Evolutionary conservation across 1,284 basidiomycete genomes (phyloP).

Genomic region (Veloporphyrellus conicus): DNA sequence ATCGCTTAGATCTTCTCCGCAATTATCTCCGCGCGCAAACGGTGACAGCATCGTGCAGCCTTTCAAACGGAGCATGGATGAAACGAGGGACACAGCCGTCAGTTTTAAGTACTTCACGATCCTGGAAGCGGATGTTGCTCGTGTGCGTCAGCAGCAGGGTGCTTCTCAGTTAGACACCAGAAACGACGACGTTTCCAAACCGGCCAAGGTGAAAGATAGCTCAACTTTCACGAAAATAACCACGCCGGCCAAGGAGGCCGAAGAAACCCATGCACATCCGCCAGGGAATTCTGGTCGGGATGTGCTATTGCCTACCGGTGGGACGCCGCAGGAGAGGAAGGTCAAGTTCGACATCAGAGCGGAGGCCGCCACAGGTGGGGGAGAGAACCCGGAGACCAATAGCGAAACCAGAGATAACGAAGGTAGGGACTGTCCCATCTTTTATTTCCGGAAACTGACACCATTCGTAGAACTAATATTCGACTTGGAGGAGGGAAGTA

Average conservation of each 20-base stretch:
- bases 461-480: conserved; percentile 57
- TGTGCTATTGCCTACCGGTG: conserved; percentile 15
- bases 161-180: conserved; percentile 14
- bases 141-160: conserved; percentile 25
- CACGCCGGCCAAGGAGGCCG: conserved; percentile 8
- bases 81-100: conserved; percentile 58
- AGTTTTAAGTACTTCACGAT: conserved; percentile 63
- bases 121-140: conserved; percentile 55
- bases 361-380: conserved; percentile 46
- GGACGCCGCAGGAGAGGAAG: conserved; percentile 50
- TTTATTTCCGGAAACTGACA: conserved; percentile 10
- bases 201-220: conserved; percentile 8
- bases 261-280: conserved; percentile 8
- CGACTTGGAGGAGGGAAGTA: conserved; percentile 53
- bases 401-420: conserved; percentile 32
- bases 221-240: conserved; percentile 14
- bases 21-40: conserved; percentile 30
- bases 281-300: conserved; percentile 16
- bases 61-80: conserved; percentile 57
- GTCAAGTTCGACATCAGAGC: conserved; percentile 71
- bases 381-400: conserved; percentile 29
- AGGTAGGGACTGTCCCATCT: conserved; percentile 33
- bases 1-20: conserved; percentile 35
- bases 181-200: conserved; percentile 17
- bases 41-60: conserved; percentile 37